Conservation (phyloP, 805 yeast genomes). For the Pichia cephalocereana region DNA sequence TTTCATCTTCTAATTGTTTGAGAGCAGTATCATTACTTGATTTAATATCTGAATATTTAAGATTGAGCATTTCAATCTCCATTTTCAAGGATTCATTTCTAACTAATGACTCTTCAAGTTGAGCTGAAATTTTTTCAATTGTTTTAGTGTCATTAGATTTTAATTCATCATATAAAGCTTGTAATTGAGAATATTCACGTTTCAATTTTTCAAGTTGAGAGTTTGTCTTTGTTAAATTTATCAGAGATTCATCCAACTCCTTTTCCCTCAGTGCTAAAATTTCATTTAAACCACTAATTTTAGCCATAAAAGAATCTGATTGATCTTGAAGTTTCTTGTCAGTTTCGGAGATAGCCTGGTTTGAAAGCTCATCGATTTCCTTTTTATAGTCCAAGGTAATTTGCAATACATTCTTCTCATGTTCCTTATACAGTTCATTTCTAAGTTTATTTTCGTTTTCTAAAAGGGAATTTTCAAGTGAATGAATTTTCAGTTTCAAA, state of each 20-base stretch:
- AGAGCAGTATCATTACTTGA: background rate
- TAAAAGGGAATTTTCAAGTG: slow-evolving; percentile 18
- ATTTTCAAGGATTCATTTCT: slow-evolving; percentile 3
- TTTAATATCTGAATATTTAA: slow-evolving; percentile 3
- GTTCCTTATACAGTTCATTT: slow-evolving; percentile 22
- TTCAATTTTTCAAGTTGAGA: background rate
- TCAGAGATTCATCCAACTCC: slow-evolving; percentile 5
- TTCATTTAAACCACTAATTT: slow-evolving; percentile 11
- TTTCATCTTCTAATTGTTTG: background rate
- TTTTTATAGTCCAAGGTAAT: slow-evolving; percentile 26
- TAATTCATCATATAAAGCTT: slow-evolving; percentile 1
- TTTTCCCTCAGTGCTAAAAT: background rate
- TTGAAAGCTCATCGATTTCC: slow-evolving; percentile 26
- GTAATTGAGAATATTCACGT: background rate
- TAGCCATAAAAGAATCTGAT: slow-evolving; percentile 26
- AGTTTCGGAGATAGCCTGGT: slow-evolving; percentile 13
- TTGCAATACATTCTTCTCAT: slow-evolving; percentile 29
- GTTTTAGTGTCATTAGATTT: background rate
- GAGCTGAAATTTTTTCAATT: background rate
- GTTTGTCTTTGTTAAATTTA: background rate
- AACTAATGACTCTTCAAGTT: background rate
- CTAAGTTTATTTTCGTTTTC: slow-evolving; percentile 25
- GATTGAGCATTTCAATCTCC: slow-evolving; percentile 4
- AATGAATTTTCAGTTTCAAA: slow-evolving; percentile 15
- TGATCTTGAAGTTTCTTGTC: slow-evolving; percentile 26